Percentiles rank a stretch among this genome's conserved stretches.
Conservation (phyloP, 495 filamentous ascomycete species). For the Massariosphaeria phaeospora region DNA sequence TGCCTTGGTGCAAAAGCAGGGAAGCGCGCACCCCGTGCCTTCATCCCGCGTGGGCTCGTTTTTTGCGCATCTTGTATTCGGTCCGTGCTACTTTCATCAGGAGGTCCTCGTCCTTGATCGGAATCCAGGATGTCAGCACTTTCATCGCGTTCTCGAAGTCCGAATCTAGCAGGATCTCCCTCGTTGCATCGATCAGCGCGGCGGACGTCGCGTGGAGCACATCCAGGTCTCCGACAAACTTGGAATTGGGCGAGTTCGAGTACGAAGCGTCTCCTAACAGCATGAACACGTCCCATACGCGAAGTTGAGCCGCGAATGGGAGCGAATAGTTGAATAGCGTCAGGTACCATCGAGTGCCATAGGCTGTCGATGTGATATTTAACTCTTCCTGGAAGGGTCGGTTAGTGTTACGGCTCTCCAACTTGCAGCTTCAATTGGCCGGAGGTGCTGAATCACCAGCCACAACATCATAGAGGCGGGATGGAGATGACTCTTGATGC, state of each 20-base stretch:
- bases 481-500: neutral
- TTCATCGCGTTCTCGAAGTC: conserved; percentile 99
- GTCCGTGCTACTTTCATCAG: conserved; percentile 91
- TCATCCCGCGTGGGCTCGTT: conserved; percentile 29
- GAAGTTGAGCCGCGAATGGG: conserved; percentile 92
- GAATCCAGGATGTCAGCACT: conserved; percentile 90
- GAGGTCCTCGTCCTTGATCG: conserved; percentile 89
- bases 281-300: conserved; percentile 99
- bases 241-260: conserved; percentile 28
- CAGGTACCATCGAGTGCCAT: conserved; percentile 95
- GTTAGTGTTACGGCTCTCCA: conserved; percentile 14
- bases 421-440: conserved; percentile 3
- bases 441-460: conserved; percentile 8
- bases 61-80: conserved; percentile 74
- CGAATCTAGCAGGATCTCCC: conserved; percentile 83
- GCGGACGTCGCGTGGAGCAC: conserved; percentile 87
- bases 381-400: conserved; percentile 60
- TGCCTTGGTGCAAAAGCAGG: neutral
- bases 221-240: conserved; percentile 61
- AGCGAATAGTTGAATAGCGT: conserved; percentile 97
- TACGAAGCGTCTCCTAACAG: conserved; percentile 69
- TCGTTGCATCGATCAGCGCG: conserved; percentile 86
- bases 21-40: neutral
- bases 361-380: conserved; percentile 78
- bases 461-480: neutral